Conservation (phyloP, 2,329 filamentous ascomycete genomes). For the Madurella fahalii region DNA sequence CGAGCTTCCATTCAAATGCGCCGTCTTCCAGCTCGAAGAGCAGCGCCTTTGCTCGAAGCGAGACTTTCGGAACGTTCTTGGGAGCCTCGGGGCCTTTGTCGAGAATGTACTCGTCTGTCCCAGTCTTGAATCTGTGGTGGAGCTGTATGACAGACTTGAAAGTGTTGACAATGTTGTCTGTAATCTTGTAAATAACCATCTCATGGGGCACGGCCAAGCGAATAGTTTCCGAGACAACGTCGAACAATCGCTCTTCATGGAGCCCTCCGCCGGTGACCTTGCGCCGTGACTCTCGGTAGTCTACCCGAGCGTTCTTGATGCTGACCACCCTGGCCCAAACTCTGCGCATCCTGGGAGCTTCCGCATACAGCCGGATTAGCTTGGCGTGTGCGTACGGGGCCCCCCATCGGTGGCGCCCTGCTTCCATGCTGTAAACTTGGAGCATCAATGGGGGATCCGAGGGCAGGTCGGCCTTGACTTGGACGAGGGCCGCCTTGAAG, state of each 20-base stretch:
- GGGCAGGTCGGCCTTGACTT: conserved; percentile 85
- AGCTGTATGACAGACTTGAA: conserved; percentile 84
- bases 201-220: conserved; percentile 87
- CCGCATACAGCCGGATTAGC: conserved; percentile 79
- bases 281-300: conserved; percentile 71
- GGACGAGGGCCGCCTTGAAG: conserved; percentile 73
- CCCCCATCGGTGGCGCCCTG: conserved; percentile 82
- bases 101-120: conserved; percentile 82
- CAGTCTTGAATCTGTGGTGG: conserved; percentile 87
- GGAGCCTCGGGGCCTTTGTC: conserved; percentile 81
- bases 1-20: conserved; percentile 94
- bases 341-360: conserved; percentile 74
- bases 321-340: conserved; percentile 86
- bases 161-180: conserved; percentile 90
- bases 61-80: conserved; percentile 81
- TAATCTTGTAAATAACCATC: conserved; percentile 80
- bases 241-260: conserved; percentile 75
- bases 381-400: conserved; percentile 75
- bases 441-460: conserved; percentile 88
- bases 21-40: conserved; percentile 94
- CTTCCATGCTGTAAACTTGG: conserved; percentile 77
- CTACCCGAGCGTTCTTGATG: conserved; percentile 74
- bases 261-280: conserved; percentile 57
- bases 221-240: conserved; percentile 80
- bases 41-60: conserved; percentile 73